phyloP scores from a whole-genome alignment of 2,329 filamentous ascomycete genomes.

The Cladosporium sphaerospermum region DNA sequence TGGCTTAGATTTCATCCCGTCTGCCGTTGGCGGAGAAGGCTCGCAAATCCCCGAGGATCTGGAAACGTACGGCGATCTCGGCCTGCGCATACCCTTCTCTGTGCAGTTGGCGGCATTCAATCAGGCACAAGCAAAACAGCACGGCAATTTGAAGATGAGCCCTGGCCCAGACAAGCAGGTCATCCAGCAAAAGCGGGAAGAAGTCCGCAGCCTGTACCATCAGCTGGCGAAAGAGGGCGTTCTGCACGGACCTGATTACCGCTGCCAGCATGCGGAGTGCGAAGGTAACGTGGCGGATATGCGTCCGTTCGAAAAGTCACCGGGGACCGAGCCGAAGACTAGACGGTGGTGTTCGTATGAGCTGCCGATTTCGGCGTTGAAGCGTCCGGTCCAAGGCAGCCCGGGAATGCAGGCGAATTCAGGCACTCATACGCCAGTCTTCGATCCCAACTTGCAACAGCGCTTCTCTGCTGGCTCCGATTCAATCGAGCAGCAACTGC shows the following conservation, averaged over 20 bases:
- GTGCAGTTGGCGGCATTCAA: slow-evolving; percentile 28
- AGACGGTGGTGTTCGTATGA: slow-evolving; percentile 24
- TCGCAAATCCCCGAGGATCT: slow-evolving; percentile 29
- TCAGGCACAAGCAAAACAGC: slow-evolving; percentile 13
- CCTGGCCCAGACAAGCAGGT: slow-evolving; percentile 9
- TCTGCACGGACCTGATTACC: slow-evolving; percentile 16
- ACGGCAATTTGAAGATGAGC: slow-evolving; percentile 10
- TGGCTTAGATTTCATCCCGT: slow-evolving; percentile 34
- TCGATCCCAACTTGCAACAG: background rate
- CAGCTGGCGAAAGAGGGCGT: slow-evolving; percentile 20
- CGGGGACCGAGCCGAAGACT: slow-evolving; percentile 6
- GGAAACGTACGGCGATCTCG: slow-evolving; percentile 31
- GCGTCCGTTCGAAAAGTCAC: slow-evolving; percentile 15
- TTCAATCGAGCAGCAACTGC: no score
- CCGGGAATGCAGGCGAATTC: background rate
- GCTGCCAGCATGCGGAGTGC: slow-evolving; percentile 23
- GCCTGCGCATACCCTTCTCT: slow-evolving; percentile 30
- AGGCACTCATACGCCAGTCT: background rate
- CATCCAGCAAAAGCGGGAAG: slow-evolving; percentile 11
- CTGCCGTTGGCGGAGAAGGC: slow-evolving; percentile 26
- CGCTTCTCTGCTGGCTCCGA: no score
- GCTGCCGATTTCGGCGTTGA: slow-evolving; percentile 3
- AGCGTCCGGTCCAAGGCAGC: background rate
- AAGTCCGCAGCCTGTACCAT: slow-evolving; percentile 17
- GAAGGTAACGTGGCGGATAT: slow-evolving; percentile 22